Evolutionary conservation across 2,329 filamentous ascomycete genomes (phyloP).

Genomic region (Aureobasidium lini): DNA sequence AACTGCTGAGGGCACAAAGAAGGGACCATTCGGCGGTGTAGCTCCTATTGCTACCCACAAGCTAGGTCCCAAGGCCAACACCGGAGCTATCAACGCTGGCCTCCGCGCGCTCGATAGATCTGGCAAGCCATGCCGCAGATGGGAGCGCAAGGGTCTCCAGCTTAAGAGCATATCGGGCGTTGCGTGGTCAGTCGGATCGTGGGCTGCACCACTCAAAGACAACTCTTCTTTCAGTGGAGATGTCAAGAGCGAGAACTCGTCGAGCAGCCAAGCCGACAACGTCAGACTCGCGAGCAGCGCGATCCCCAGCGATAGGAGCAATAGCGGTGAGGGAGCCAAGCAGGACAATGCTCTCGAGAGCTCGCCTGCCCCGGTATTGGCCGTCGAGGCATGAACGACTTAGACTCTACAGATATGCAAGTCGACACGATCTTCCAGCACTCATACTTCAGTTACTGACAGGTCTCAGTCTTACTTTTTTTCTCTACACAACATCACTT

Average conservation of each 20-base stretch:
- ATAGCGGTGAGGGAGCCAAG: constrained; percentile 35
- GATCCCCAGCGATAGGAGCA: constrained; percentile 54
- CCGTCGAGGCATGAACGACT: constrained; percentile 1
- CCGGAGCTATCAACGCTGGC: constrained; percentile 93
- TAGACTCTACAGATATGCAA: background rate
- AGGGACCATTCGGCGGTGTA: constrained; percentile 37
- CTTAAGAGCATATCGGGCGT: constrained; percentile 92
- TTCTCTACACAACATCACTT: background rate
- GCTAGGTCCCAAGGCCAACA: constrained; percentile 91
- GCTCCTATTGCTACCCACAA: constrained; percentile 52
- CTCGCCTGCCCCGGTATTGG: constrained; percentile 28
- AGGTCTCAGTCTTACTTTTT: background rate
- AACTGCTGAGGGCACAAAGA: constrained; percentile 24
- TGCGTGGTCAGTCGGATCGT: constrained; percentile 72
- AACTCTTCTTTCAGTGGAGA: constrained; percentile 50
- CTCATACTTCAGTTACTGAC: background rate
- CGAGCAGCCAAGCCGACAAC: constrained; percentile 48
- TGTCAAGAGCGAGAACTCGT: constrained; percentile 47
- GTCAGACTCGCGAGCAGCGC: constrained; percentile 51
- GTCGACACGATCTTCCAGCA: background rate
- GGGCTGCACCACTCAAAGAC: constrained; percentile 58
- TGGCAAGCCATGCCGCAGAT: constrained; percentile 86
- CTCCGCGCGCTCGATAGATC: constrained; percentile 88
- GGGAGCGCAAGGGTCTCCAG: constrained; percentile 73
- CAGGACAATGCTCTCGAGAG: constrained; percentile 27